Evolutionary conservation across 2,329 filamentous ascomycete genomes (phyloP).

Genomic region (Beauveria bassiana): DNA sequence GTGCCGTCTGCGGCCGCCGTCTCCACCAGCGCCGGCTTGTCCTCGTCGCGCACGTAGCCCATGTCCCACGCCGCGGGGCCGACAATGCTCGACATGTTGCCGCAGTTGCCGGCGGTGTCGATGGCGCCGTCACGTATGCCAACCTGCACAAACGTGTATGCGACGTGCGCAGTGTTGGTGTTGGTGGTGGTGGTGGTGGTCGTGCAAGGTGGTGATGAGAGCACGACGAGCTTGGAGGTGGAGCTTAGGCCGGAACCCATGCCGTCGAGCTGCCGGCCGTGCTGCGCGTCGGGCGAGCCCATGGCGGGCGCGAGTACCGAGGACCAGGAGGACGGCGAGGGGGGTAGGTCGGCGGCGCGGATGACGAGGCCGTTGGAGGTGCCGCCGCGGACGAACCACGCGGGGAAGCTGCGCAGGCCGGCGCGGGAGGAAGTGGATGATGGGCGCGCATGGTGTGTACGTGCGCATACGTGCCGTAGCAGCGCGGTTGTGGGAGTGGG

Average conservation of each 20-base stretch:
- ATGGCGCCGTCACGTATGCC: slow-evolving; percentile 54
- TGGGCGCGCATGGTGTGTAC: not conserved
- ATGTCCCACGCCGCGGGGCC: slow-evolving; percentile 42
- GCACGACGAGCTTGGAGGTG: slow-evolving; percentile 63
- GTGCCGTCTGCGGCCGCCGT: slow-evolving; percentile 19
- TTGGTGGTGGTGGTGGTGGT: no score
- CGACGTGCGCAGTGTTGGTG: slow-evolving; percentile 36
- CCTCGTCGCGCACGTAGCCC: slow-evolving; percentile 19
- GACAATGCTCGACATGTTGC: slow-evolving; percentile 63
- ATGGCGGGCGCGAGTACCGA: slow-evolving; percentile 51
- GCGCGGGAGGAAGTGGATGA: not conserved
- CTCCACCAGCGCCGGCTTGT: slow-evolving; percentile 1
- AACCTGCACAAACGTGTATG: slow-evolving; percentile 65
- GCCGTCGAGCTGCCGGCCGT: slow-evolving; percentile 64
- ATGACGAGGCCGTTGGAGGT: slow-evolving; percentile 60
- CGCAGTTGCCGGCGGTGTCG: slow-evolving; percentile 64
- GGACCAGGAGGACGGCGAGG: slow-evolving; percentile 28
- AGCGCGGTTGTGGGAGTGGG: not conserved
- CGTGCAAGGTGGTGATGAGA: slow-evolving; percentile 26
- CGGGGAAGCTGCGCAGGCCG: slow-evolving; percentile 25
- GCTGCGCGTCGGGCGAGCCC: slow-evolving; percentile 54
- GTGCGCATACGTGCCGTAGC: not conserved
- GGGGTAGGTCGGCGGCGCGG: slow-evolving; percentile 27
- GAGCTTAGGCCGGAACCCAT: slow-evolving; percentile 63
- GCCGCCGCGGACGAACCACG: slow-evolving; percentile 48